Evolutionary conservation across 169 alveolate species (phyloP).

Genomic region (Plasmodium gonderi): DNA sequence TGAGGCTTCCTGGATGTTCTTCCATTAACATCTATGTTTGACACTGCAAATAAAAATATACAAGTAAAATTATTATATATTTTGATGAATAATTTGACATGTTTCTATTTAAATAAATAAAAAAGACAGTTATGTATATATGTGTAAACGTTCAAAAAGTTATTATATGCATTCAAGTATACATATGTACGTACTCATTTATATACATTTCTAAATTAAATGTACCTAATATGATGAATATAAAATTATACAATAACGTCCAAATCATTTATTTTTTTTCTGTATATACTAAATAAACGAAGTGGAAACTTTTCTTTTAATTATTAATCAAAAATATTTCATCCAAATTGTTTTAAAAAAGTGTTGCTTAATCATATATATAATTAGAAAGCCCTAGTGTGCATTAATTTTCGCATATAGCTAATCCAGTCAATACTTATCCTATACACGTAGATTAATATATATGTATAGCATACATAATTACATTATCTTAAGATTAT

Average conservation of each 20-base stretch:
- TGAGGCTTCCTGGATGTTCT: not conserved
- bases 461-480: not conserved
- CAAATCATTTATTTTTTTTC: not conserved
- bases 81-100: not conserved
- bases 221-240: not conserved
- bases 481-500: not conserved
- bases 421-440: not conserved
- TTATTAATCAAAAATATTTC: not conserved
- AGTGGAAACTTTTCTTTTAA: not conserved
- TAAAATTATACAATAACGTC: not conserved
- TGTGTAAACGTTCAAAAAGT: not conserved
- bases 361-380: not conserved
- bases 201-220: not conserved
- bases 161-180: not conserved
- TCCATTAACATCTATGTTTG: not conserved
- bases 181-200: not conserved
- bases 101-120: not conserved
- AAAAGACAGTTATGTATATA: not conserved
- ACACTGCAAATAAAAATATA: not conserved
- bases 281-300: not conserved
- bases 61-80: not conserved
- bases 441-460: not conserved
- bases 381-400: not conserved
- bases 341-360: not conserved
- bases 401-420: not conserved